These are phyloP conservation scores for Zygosaccharomyces lentus DNA, from an alignment of 805 yeast species.

Conservation along the genomic window DNA sequence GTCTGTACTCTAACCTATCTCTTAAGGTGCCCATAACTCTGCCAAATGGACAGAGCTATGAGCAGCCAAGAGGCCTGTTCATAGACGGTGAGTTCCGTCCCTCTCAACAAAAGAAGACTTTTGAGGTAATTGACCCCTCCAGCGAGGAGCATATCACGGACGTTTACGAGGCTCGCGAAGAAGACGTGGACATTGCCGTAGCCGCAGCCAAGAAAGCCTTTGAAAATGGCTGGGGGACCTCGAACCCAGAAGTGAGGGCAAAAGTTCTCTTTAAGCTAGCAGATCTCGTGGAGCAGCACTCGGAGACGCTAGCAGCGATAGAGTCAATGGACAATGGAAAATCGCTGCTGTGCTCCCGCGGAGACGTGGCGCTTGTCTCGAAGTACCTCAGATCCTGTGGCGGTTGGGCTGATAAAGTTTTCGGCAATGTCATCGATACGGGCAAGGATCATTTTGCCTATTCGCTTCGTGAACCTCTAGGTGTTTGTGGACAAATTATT, in stretches of 20 bases:
- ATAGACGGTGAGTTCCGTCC: constrained; percentile 69
- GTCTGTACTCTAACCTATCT: constrained; percentile 37
- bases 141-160: constrained; percentile 67
- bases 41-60: constrained; percentile 67
- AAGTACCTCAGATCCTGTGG: constrained; percentile 79
- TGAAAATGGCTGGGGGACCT: constrained; percentile 62
- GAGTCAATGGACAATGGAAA: constrained; percentile 92
- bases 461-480: constrained; percentile 76
- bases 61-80: constrained; percentile 76
- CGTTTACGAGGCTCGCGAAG: constrained; percentile 63
- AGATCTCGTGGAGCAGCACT: constrained; percentile 68
- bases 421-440: constrained; percentile 55
- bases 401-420: constrained; percentile 70
- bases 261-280: constrained; percentile 65
- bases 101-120: constrained; percentile 55
- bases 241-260: constrained; percentile 65
- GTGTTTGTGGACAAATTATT: constrained; percentile 84
- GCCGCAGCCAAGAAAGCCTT: constrained; percentile 79
- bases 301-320: constrained; percentile 70
- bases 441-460: constrained; percentile 60
- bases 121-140: constrained; percentile 61
- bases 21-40: constrained; percentile 47
- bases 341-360: constrained; percentile 64
- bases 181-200: constrained; percentile 80
- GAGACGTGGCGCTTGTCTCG: constrained; percentile 70